A percentile compares a stretch with the other conserved stretches of the same genome.
Evolutionary conservation across 352 stramenopile genomes (phyloP).

Genomic region (Globisporangium iwayamae): DNA sequence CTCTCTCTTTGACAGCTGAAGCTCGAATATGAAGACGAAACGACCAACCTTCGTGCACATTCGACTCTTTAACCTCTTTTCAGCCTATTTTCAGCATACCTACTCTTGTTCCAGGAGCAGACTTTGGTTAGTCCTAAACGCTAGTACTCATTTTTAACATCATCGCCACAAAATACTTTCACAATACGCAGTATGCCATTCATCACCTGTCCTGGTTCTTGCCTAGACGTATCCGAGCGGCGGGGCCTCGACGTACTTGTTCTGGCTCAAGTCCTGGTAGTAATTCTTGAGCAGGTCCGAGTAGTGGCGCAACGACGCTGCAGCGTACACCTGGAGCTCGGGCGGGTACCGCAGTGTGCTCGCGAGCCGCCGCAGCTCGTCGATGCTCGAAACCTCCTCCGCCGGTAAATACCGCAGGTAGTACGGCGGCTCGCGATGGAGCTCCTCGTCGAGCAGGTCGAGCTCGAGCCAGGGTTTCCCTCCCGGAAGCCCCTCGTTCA

Average conservation of each 20-base stretch:
- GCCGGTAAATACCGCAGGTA: slow-evolving; percentile 67
- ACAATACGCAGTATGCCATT: no score
- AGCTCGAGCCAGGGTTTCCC: slow-evolving; percentile 53
- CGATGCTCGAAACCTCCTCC: slow-evolving; percentile 56
- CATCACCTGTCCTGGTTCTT: no score
- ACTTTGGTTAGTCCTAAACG: background rate
- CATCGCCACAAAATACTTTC: background rate
- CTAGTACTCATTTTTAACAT: background rate
- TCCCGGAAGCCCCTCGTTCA: slow-evolving; percentile 58
- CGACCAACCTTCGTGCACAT: background rate
- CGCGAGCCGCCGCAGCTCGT: slow-evolving; percentile 55
- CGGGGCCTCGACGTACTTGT: slow-evolving; percentile 40
- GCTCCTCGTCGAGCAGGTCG: slow-evolving; percentile 48
- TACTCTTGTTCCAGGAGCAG: background rate
- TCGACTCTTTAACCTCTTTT: background rate
- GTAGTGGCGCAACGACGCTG: slow-evolving; percentile 55
- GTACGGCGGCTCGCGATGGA: slow-evolving; percentile 64
- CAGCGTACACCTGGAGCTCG: slow-evolving; percentile 55
- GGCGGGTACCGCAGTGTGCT: slow-evolving; percentile 51
- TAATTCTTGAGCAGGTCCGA: slow-evolving; percentile 67
- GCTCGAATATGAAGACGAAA: background rate
- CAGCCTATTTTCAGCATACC: background rate
- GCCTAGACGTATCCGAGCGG: slow-evolving; percentile 47
- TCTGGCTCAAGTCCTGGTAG: slow-evolving; percentile 47
- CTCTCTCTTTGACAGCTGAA: background rate